These are phyloP conservation scores for Encephalitozoon romaleae DNA, from an alignment of 371 early-diverging fungal genomes.

Conservation along the genomic window DNA sequence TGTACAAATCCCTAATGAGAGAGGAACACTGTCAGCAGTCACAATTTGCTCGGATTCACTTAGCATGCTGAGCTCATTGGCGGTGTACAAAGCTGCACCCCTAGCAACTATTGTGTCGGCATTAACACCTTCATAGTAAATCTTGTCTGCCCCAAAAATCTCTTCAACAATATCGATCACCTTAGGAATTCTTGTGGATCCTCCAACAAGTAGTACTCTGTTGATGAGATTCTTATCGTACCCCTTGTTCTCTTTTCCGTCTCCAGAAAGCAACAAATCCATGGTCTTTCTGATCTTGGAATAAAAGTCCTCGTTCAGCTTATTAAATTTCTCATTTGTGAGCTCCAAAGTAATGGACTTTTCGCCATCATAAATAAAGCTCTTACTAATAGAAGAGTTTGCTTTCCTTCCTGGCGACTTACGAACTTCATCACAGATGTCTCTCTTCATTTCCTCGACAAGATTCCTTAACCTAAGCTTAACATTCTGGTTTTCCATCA, in stretches of 20 bases:
- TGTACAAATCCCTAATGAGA: constrained; percentile 80
- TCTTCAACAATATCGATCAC: constrained; percentile 88
- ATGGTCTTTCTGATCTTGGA: constrained; percentile 86
- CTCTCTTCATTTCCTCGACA: constrained; percentile 35
- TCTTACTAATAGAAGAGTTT: neutral
- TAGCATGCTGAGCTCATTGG: constrained; percentile 71
- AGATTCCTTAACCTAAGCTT: constrained; percentile 65
- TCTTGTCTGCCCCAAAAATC: constrained; percentile 69
- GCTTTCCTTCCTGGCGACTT: constrained; percentile 25
- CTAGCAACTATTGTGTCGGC: constrained; percentile 78
- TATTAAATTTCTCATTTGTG: constrained; percentile 90
- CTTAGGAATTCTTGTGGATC: constrained; percentile 98
- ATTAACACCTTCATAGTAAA: constrained; percentile 37
- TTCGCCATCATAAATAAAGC: constrained; percentile 38
- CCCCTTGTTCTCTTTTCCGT: constrained; percentile 12
- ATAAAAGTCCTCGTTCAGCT: constrained; percentile 83
- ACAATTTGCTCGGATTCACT: constrained; percentile 69
- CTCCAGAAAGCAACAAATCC: constrained; percentile 30
- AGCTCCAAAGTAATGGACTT: constrained; percentile 66
- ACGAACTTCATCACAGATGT: constrained; percentile 37
- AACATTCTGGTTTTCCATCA: constrained; percentile 16
- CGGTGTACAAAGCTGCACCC: constrained; percentile 93
- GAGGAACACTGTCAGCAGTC: constrained; percentile 75
- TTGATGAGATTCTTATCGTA: constrained; percentile 63
- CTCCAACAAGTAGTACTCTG: constrained; percentile 94